Percentiles rank a stretch among this genome's conserved stretches.
These are phyloP conservation scores for Coniferiporia sulphurascens DNA, from an alignment of 1,284 basidiomycete genomes.

Conservation along the genomic window DNA sequence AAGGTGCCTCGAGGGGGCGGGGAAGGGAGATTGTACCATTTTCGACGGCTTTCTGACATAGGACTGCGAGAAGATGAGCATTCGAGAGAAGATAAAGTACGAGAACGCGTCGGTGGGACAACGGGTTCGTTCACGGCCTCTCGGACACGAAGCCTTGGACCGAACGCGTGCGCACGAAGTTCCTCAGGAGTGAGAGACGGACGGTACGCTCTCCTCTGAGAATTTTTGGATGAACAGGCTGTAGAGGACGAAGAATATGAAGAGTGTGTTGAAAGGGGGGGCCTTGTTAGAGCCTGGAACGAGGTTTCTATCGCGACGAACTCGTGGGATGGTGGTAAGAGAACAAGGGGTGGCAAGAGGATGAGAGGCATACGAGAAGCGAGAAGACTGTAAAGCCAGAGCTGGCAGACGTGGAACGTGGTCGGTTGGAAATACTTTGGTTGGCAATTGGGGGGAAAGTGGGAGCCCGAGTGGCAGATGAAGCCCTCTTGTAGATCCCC, in stretches of 20 bases:
- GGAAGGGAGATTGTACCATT: slow-evolving; percentile 1
- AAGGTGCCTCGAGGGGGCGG: slow-evolving; percentile 15
- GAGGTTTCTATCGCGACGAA: background rate
- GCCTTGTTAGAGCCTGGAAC: background rate
- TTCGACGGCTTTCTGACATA: background rate
- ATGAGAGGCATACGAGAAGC: background rate
- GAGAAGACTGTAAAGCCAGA: too few species aligned
- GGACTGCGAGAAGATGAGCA: background rate
- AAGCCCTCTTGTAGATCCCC: too few species aligned
- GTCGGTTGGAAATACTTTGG: too few species aligned
- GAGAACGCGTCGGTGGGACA: background rate
- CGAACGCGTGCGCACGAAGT: slow-evolving; percentile 13
- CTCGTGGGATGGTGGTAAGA: background rate
- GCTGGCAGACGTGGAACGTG: too few species aligned
- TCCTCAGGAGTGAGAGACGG: slow-evolving; percentile 9
- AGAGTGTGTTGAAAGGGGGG: background rate
- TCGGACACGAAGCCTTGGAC: background rate
- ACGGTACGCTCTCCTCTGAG: background rate
- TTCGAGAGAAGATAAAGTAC: background rate
- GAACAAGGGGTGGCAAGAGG: background rate
- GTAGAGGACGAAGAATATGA: background rate
- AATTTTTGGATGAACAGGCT: background rate
- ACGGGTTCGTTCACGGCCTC: background rate
- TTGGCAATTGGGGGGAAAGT: too few species aligned
- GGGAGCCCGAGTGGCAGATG: too few species aligned